Percentiles rank a stretch among this genome's conserved stretches.
Conservation (phyloP, 148 eudicot species). For the Cornus controversa region DNA sequence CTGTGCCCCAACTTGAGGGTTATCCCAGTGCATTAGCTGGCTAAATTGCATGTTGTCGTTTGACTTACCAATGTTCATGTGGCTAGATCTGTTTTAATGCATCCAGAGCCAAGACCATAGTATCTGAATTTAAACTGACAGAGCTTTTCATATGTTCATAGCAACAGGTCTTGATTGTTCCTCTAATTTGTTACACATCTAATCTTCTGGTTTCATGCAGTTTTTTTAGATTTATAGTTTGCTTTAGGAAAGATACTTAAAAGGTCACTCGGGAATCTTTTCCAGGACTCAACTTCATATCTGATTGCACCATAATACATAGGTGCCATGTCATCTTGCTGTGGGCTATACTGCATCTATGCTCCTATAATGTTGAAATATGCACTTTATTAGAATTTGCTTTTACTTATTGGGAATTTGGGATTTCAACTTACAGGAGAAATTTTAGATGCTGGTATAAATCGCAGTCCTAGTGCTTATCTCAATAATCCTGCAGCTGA, state of each 20-base stretch:
- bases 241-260: neutral
- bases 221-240: neutral
- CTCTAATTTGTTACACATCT: neutral
- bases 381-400: neutral
- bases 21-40: too few relatives aligned
- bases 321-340: neutral
- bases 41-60: neutral
- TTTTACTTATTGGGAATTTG: neutral
- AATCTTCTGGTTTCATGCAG: neutral
- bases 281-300: neutral
- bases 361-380: neutral
- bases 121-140: neutral
- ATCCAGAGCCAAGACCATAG: neutral
- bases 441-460: slow-evolving; percentile 77
- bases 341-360: neutral
- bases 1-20: too few relatives aligned
- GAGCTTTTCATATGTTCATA: neutral
- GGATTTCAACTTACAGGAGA: slow-evolving; percentile 56
- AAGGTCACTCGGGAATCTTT: too few relatives aligned
- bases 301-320: neutral
- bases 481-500: slow-evolving; percentile 82
- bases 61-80: neutral
- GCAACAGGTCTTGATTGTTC: neutral
- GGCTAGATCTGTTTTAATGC: neutral
- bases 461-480: slow-evolving; percentile 93